Base-by-base conservation (phyloP, 441 rosid species). In the Euphorbia corollata region DNA sequence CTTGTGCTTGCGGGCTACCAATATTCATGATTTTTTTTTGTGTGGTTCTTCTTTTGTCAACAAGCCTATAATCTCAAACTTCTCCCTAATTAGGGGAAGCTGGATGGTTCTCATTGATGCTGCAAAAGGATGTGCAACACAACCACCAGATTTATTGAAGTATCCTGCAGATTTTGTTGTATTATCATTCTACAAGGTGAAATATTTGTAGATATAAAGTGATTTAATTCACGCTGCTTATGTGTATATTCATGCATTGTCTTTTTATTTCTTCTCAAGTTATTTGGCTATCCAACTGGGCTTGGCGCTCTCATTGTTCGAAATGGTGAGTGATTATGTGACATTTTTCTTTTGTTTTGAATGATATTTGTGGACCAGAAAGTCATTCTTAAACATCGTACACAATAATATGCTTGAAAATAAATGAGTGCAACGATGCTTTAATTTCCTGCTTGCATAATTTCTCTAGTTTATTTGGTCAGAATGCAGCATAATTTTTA, bases 231-330 rank as follows among this genome's bases (percentile, higher is more conserved):
- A 13, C 27, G 45, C 51, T 15, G 53, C 41, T 13, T 51, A 55
- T 41, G 64, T 71, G 50, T 62, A 63, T 59, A 62, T 64, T 78
- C 53, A 77, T 70, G n/a, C 69, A 74, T 72, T 73, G 24, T 59
- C 53, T 76, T 59, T 73, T 73, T 48, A 45, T 34, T 68, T 41
- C 65, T 77, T 64, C 43, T 83, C 76, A 59, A 93, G 99, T 73
- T 93, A 76, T 91, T 93, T 82, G 99, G 99, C 70, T 93, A 93
- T 82, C 99, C 99, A 74, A 93, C 99, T 74, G 99, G 99, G 75
- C 89, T 91, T 72, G 99, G 99, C 66, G 99, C 99, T 79, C 99
- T 93, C 65, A 78, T 93, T 73, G 78, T 87, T 63, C 81, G 78
- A 65, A 86, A 86, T 72, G 96, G 99, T 91, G 80, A 74, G 88